Evolutionary conservation across 257 asterid species (phyloP), one percentile per base, ranked within the genome.

Genomic region (Solanum pinnatisectum): DNA sequence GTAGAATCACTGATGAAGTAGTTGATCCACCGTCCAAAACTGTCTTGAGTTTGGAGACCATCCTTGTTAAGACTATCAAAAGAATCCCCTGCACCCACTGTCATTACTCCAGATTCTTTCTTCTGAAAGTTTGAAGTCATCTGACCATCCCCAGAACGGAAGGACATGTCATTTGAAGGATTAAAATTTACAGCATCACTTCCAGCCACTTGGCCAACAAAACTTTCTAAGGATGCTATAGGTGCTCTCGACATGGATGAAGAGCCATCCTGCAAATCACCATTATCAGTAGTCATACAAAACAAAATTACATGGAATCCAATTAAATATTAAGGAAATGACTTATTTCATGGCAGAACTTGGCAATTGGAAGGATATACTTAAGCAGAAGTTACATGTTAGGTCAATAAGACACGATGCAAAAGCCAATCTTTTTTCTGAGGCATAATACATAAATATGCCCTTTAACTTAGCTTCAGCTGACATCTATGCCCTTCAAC

Each of bases 1-100:
- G 96, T 94, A 88, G 98, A 92, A 88, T 92, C 96, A 87, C 91
- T 92, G 86, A 93, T 91, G 39, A 89, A 84, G 87, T 89, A 88
- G 67, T 92, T 91, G 68, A 93, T 89, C 95, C 96, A 94, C 91
- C 89, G 88, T 86, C 98, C 99, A 89, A 95, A 94, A 92, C 94
- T 90, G 91, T 93, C 98, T 87, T 95, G 95, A 52, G 95, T 85
- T 89, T 91, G 95, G 90, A 93, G 87, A 87, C 92, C 88, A 72
- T 92, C 94, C 84, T 90, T 72, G 86, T 83, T 90, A 89, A 78
- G 85, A 88, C 88, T 87, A 87, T 88, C 87, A 86, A 85, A 63
- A 84, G 91, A 85, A 88, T 88, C 93, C 87, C 84, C 90, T 76
- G 79, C 92, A 78, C 87, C 89, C 49, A 87, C 87, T 71, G 92